Conservation (phyloP, 345 rosid species). For the Turritis glabra region DNA sequence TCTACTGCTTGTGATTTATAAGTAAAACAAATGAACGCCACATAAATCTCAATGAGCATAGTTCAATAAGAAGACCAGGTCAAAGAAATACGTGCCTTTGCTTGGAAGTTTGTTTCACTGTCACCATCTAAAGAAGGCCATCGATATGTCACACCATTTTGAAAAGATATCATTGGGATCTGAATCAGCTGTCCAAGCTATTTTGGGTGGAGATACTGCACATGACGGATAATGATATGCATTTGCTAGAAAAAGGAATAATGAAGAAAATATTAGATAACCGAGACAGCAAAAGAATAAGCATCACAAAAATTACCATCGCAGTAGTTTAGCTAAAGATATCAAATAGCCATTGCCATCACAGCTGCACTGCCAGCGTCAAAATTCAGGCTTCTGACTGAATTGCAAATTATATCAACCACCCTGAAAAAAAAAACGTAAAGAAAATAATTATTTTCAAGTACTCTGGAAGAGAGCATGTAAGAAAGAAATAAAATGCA, state of each 20-base stretch:
- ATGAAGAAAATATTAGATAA: neutral
- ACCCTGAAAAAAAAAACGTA: conserved; percentile 56
- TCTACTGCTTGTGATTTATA: conserved; percentile 7
- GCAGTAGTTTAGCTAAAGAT: conserved; percentile 74
- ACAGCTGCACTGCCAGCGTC: conserved; percentile 59
- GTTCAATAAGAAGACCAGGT: neutral
- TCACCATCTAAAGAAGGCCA: conserved; percentile 58
- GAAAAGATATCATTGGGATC: conserved; percentile 52
- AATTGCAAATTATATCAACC: conserved; percentile 69
- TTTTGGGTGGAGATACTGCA: conserved; percentile 34
- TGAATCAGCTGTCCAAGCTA: conserved; percentile 37
- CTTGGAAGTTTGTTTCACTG: conserved; percentile 45
- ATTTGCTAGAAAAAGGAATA: conserved; percentile 13
- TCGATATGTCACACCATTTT: conserved; percentile 62
- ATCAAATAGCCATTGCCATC: conserved; percentile 72
- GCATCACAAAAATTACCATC: conserved; percentile 54
- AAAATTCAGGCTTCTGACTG: conserved; percentile 58
- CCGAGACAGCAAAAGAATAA: conserved; percentile 7
- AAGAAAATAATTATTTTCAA: conserved; percentile 22
- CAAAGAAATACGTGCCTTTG: conserved; percentile 39
- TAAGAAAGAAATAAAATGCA: conserved; percentile 5
- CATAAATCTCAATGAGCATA: neutral
- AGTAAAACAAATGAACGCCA: neutral
- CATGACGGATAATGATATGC: neutral
- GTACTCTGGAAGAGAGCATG: neutral